Evolutionary conservation across 2,329 filamentous ascomycete species (phyloP).

Genomic region (Lachnellula subtilissima): DNA sequence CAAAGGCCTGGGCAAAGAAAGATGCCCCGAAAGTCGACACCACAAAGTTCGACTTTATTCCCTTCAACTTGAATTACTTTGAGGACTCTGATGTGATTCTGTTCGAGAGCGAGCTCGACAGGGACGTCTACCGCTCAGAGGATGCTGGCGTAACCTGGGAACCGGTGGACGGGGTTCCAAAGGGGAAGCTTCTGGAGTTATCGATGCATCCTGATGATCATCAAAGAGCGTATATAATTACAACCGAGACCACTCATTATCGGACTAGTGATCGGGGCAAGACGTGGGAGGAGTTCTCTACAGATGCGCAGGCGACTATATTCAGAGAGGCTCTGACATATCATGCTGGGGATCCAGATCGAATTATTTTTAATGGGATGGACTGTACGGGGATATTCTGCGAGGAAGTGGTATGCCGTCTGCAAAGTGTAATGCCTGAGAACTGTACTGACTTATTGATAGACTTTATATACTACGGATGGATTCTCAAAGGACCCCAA

Average conservation of each 20-base stretch:
- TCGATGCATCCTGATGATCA: constrained; percentile 74
- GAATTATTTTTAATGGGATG: constrained; percentile 79
- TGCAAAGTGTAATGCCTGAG: neutral
- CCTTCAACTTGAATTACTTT: constrained; percentile 78
- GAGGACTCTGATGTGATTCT: constrained; percentile 80
- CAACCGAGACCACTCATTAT: constrained; percentile 66
- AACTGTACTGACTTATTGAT: constrained; percentile 8
- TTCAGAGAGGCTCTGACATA: constrained; percentile 62
- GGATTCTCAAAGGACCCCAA: constrained; percentile 69
- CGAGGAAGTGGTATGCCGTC: constrained; percentile 44
- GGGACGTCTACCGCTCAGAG: constrained; percentile 69
- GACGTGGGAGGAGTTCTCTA: constrained; percentile 71
- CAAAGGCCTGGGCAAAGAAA: constrained; percentile 28
- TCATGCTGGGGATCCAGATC: constrained; percentile 76
- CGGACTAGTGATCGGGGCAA: constrained; percentile 78
- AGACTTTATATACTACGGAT: constrained; percentile 71
- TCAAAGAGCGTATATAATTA: constrained; percentile 75
- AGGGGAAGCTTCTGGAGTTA: constrained; percentile 58
- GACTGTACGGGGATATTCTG: constrained; percentile 62
- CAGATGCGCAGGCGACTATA: constrained; percentile 51
- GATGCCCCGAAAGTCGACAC: constrained; percentile 57
- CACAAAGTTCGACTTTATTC: constrained; percentile 61
- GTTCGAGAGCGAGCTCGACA: constrained; percentile 60
- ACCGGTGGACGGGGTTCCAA: constrained; percentile 57
- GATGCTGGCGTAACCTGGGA: constrained; percentile 80